Conservation (phyloP, 495 filamentous ascomycete species). For the Aspergillus bertholletiae region DNA sequence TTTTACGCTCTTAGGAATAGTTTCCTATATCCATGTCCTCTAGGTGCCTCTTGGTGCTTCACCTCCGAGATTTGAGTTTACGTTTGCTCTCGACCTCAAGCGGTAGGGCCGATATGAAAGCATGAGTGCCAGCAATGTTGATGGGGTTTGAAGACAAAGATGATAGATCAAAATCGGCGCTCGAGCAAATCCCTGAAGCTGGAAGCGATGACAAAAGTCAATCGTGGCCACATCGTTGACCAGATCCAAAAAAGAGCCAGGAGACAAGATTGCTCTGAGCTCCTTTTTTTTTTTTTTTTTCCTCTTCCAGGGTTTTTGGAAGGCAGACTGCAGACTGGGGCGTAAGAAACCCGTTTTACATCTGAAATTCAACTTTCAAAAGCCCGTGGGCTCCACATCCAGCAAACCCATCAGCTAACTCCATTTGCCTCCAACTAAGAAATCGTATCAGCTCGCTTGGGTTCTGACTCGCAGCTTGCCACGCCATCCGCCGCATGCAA, state of each 20-base stretch:
- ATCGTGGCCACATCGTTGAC: neutral
- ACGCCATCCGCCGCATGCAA: slow-evolving; percentile 19
- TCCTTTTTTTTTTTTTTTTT: no score
- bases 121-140: neutral
- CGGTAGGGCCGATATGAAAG: neutral
- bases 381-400: slow-evolving; percentile 16
- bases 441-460: slow-evolving; percentile 6
- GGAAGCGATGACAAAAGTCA: neutral
- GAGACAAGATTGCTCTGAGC: neutral
- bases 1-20: no score
- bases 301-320: neutral
- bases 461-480: slow-evolving; percentile 21
- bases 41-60: neutral
- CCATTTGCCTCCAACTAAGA: slow-evolving; percentile 6
- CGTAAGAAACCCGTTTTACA: slow-evolving; percentile 13
- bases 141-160: neutral
- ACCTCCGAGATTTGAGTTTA: neutral
- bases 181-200: slow-evolving; percentile 13
- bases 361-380: slow-evolving; percentile 8
- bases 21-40: neutral
- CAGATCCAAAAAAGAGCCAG: slow-evolving; percentile 3
- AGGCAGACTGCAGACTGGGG: no score
- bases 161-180: slow-evolving; percentile 20
- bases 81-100: neutral
- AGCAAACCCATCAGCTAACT: slow-evolving; percentile 6